A percentile compares a stretch with the other conserved stretches of the same genome.
phyloP scores from a whole-genome alignment of 1,139 yeast species.

The Yamadazyma songkhlaensis region DNA sequence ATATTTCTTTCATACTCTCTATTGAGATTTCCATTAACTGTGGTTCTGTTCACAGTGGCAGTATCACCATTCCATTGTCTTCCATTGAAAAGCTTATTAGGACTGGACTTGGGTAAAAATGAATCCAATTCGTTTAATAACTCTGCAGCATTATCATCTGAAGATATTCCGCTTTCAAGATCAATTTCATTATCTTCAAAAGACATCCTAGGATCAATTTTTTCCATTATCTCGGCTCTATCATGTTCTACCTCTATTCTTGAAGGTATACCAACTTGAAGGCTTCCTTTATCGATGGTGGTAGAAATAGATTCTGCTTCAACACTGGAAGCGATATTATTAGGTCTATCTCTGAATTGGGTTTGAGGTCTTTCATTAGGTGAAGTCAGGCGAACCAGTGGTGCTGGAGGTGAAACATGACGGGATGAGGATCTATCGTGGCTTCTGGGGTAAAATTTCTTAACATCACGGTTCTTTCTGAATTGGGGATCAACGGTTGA shows the following conservation, averaged over 20 bases:
- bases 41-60: no score
- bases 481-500: no score
- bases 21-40: no score
- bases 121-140: slow-evolving; percentile 23
- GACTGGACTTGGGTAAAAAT: slow-evolving; percentile 10
- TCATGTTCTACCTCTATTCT: slow-evolving; percentile 12
- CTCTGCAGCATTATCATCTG: slow-evolving; percentile 17
- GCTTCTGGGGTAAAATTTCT: no score
- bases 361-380: not conserved
- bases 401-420: no score
- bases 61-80: not conserved
- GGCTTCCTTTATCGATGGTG: slow-evolving; percentile 14
- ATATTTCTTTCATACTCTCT: no score
- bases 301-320: slow-evolving; percentile 16
- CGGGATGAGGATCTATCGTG: no score
- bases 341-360: not conserved
- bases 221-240: slow-evolving; percentile 17
- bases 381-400: not conserved
- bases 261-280: slow-evolving; percentile 15
- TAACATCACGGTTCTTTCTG: no score
- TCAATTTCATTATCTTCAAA: slow-evolving; percentile 12
- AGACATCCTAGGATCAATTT: slow-evolving; percentile 16
- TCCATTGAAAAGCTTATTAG: not conserved
- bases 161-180: slow-evolving; percentile 14
- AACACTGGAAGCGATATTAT: slow-evolving; percentile 15